phyloP scores from a whole-genome alignment of 345 rosid genomes.

The Stellera chamaejasme region DNA sequence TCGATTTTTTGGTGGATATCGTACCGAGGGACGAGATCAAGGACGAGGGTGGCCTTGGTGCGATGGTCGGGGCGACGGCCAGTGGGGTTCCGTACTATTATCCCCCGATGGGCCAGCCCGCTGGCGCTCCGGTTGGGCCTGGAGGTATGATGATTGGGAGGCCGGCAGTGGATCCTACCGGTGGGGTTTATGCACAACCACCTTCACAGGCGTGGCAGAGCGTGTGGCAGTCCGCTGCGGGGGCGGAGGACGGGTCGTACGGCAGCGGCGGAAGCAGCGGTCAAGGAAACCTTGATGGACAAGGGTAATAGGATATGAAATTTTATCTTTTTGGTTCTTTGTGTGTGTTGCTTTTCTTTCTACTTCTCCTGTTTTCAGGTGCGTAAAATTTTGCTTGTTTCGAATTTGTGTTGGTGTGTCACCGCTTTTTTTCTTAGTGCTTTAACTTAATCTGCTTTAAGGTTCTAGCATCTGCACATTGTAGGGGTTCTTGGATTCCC shows the following conservation, averaged over 20 bases:
- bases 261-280: constrained; percentile 60
- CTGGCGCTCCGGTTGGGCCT: constrained; percentile 32
- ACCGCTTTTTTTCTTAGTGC: constrained; percentile 2
- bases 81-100: constrained; percentile 82
- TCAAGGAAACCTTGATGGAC: constrained; percentile 61
- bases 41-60: constrained; percentile 62
- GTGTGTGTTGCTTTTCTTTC: neutral
- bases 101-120: constrained; percentile 81
- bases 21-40: constrained; percentile 88
- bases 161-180: constrained; percentile 67
- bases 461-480: neutral
- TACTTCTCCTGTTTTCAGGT: neutral
- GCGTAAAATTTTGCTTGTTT: neutral
- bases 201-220: constrained; percentile 98
- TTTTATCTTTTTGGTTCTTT: neutral
- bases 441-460: neutral
- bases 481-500: no score
- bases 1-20: constrained; percentile 85
- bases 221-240: constrained; percentile 67
- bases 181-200: constrained; percentile 61
- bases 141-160: constrained; percentile 92
- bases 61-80: constrained; percentile 52
- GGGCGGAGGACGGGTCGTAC: constrained; percentile 59
- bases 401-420: neutral
- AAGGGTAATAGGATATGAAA: constrained; percentile 23